These are phyloP conservation scores for Aspergillus biplanus DNA, from an alignment of 495 filamentous ascomycete species.

Conservation along the genomic window DNA sequence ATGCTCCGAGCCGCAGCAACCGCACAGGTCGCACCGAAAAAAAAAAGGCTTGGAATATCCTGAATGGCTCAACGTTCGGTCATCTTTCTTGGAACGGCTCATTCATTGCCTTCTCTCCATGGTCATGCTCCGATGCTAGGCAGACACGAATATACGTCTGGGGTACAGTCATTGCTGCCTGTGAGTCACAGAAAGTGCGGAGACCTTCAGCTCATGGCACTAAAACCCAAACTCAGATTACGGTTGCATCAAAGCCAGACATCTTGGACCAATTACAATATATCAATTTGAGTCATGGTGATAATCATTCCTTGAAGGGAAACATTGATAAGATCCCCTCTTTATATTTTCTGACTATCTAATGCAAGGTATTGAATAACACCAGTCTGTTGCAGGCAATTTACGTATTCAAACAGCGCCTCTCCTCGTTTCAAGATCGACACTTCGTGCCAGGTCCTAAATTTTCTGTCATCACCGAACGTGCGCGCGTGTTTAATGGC, in stretches of 20 bases:
- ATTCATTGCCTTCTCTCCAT: neutral
- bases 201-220: no score
- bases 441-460: conserved; percentile 33
- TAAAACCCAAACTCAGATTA: no score
- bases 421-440: conserved; percentile 26
- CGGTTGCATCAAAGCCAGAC: no score
- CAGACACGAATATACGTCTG: no score
- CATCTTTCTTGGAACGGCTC: neutral
- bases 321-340: neutral
- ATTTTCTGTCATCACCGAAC: conserved; percentile 24
- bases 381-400: conserved; percentile 25
- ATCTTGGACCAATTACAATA: no score
- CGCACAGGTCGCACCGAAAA: neutral
- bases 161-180: neutral
- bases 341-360: neutral
- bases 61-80: neutral
- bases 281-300: no score
- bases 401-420: conserved; percentile 30
- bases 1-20: neutral
- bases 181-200: no score
- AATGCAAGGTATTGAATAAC: conserved; percentile 13
- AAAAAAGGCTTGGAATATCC: neutral
- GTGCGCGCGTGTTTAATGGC: conserved; percentile 25
- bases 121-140: no score
- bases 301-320: no score